A percentile compares a stretch with the other conserved stretches of the same genome.
Evolutionary conservation across 306 rosid genomes (phyloP).

Genomic region (Astragalus membranaceus): DNA sequence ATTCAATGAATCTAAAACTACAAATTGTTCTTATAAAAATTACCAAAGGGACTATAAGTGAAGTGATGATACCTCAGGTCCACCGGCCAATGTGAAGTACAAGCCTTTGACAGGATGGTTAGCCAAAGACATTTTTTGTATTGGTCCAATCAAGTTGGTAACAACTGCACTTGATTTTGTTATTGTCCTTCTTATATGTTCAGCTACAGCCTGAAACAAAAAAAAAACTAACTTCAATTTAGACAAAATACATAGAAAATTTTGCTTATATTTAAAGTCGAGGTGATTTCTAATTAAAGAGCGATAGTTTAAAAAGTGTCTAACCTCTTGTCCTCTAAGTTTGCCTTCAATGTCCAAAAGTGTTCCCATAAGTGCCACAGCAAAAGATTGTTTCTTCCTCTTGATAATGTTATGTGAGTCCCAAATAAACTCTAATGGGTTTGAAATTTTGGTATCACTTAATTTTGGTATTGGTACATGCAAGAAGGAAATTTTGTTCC

Average conservation of each 20-base stretch:
- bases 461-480: slow-evolving; percentile 45
- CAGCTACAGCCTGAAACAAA: slow-evolving; percentile 36
- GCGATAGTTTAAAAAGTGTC: too few relatives aligned
- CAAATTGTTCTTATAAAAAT: too few relatives aligned
- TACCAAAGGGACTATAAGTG: too few relatives aligned
- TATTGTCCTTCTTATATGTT: slow-evolving; percentile 30
- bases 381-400: slow-evolving; percentile 44
- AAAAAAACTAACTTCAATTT: background rate
- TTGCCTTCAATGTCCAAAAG: slow-evolving; percentile 39
- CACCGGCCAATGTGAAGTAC: slow-evolving; percentile 32
- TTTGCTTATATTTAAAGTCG: too few relatives aligned
- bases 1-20: too few relatives aligned
- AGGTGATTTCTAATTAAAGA: too few relatives aligned
- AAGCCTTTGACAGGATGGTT: slow-evolving; percentile 36
- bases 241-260: too few relatives aligned
- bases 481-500: slow-evolving; percentile 43
- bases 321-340: slow-evolving; percentile 45
- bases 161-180: slow-evolving; percentile 41
- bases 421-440: slow-evolving; percentile 42
- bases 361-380: slow-evolving; percentile 24
- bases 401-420: slow-evolving; percentile 34
- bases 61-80: slow-evolving; percentile 45
- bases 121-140: slow-evolving; percentile 44
- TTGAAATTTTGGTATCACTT: slow-evolving; percentile 4
- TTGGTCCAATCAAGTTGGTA: slow-evolving; percentile 52